These are phyloP conservation scores for Larix sibirica DNA, from an alignment of 83 land plant genomes.

Conservation along the genomic window DNA sequence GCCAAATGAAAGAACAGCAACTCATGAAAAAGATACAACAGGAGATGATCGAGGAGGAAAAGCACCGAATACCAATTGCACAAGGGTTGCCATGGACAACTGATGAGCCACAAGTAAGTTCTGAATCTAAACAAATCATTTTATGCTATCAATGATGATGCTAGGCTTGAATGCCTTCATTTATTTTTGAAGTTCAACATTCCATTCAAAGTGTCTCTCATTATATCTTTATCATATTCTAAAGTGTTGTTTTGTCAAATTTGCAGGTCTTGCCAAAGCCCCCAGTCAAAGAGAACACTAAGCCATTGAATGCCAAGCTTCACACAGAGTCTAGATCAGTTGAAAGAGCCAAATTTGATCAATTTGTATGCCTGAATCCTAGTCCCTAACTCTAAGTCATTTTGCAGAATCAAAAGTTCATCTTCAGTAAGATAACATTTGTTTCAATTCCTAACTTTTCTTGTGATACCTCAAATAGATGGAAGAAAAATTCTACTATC, in stretches of 20 bases:
- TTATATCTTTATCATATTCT: no score
- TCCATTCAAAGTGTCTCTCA: no score
- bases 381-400: neutral
- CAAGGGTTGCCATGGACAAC: constrained; percentile 99
- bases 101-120: constrained; percentile 81
- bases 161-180: neutral
- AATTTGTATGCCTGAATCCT: constrained; percentile 37
- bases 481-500: constrained; percentile 40
- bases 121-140: neutral
- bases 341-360: constrained; percentile 70
- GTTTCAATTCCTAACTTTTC: neutral
- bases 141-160: neutral
- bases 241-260: neutral
- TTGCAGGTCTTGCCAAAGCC: constrained; percentile 43
- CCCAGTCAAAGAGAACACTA: constrained; percentile 56
- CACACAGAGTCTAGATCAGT: constrained; percentile 61
- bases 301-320: constrained; percentile 60
- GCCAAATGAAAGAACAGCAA: constrained; percentile 70
- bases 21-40: constrained; percentile 67
- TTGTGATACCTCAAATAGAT: constrained; percentile 34
- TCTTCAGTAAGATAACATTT: neutral
- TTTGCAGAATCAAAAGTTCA: neutral
- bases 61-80: constrained; percentile 75
- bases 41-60: constrained; percentile 66
- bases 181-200: no score